Percentiles rank a stretch among this genome's conserved stretches.
phyloP scores from a whole-genome alignment of 345 rosid species.

The Nasturtium officinale region DNA sequence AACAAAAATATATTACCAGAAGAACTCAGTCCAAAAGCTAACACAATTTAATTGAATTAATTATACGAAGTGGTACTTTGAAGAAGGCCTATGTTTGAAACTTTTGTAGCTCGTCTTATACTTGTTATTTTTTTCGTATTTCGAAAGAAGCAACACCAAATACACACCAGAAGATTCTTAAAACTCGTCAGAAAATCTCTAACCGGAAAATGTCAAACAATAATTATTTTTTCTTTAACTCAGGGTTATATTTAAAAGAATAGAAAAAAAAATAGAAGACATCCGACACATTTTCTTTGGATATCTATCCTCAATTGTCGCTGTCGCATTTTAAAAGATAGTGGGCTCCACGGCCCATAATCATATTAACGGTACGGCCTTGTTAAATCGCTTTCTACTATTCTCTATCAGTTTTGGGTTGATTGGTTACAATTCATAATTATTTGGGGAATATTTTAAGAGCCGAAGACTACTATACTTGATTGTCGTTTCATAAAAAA shows the following conservation, averaged over 20 bases:
- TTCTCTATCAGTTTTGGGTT: slow-evolving; percentile 21
- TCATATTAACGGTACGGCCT: slow-evolving; percentile 44
- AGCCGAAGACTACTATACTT: neutral
- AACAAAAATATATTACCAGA: too few relatives aligned
- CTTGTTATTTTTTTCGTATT: neutral
- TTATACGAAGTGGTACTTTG: neutral
- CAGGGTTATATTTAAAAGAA: neutral
- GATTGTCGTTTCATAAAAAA: neutral
- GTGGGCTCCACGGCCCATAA: slow-evolving; percentile 49
- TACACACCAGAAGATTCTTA: neutral
- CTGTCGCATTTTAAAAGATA: slow-evolving; percentile 40
- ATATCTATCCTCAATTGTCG: slow-evolving; percentile 26
- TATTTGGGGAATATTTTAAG: neutral
- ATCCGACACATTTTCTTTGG: slow-evolving; percentile 42
- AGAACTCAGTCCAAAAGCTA: neutral
- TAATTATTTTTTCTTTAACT: neutral
- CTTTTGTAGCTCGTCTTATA: neutral
- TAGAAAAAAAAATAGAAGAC: neutral
- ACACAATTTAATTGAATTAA: neutral
- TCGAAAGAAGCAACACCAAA: neutral
- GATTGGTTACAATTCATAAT: slow-evolving; percentile 16
- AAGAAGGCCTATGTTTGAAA: neutral
- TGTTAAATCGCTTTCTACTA: slow-evolving; percentile 20
- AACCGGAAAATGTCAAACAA: slow-evolving; percentile 14
- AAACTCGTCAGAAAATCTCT: neutral